These are phyloP conservation scores for Calophaca sinica DNA, from an alignment of 306 rosid species.

Conservation along the genomic window DNA sequence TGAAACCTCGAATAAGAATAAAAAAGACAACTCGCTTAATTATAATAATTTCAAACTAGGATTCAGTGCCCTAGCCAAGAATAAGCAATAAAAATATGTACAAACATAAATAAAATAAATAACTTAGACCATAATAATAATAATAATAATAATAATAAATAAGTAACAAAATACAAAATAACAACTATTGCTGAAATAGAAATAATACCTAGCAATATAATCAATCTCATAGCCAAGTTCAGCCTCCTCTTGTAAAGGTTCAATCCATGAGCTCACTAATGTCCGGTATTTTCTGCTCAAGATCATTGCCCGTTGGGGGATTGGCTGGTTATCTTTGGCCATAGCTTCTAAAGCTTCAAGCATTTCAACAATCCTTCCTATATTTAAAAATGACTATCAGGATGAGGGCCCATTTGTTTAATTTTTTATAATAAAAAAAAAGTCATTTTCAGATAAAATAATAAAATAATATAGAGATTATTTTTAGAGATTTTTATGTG, in stretches of 20 bases:
- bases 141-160: constrained; percentile 6
- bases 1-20: neutral
- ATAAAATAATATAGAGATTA: too few species aligned
- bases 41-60: constrained; percentile 34
- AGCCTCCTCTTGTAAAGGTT: constrained; percentile 97
- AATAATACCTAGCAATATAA: constrained; percentile 82
- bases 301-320: constrained; percentile 95
- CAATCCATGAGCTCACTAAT: constrained; percentile 97
- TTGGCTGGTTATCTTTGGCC: constrained; percentile 76
- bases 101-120: neutral
- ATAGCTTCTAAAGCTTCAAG: constrained; percentile 89
- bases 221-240: constrained; percentile 97
- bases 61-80: constrained; percentile 19
- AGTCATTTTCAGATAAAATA: too few species aligned
- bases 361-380: constrained; percentile 88
- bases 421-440: too few species aligned
- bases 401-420: constrained; percentile 5
- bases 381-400: constrained; percentile 45
- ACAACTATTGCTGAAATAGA: constrained; percentile 33
- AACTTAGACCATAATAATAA: neutral
- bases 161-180: constrained; percentile 9
- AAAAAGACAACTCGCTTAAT: neutral
- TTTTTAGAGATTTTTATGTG: too few species aligned
- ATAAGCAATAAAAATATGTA: constrained; percentile 16
- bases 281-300: constrained; percentile 95